Evolutionary conservation across 169 alveolate genomes (phyloP).

Genomic region (Eimeria maxima): DNA sequence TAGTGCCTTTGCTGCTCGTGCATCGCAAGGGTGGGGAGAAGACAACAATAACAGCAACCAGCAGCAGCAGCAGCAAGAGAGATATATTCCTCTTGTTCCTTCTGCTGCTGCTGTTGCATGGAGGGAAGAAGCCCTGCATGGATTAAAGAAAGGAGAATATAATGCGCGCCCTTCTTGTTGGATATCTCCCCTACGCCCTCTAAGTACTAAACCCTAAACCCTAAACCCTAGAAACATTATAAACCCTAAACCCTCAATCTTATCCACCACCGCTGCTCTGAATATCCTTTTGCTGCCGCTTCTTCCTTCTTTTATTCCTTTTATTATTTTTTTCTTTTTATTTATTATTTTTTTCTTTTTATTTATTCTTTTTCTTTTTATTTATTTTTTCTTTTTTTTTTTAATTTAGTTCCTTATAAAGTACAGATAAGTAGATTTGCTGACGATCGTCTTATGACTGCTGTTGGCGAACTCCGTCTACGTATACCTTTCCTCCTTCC

Average conservation of each 20-base stretch:
- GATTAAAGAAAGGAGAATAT: background rate
- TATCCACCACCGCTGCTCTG: no score
- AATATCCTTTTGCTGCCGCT: constrained; percentile 10
- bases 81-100: background rate
- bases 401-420: constrained; percentile 21
- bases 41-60: constrained; percentile 17
- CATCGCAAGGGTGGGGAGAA: constrained; percentile 11
- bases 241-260: no score
- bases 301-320: no score
- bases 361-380: no score
- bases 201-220: background rate
- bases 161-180: constrained; percentile 34
- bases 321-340: no score
- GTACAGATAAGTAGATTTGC: constrained; percentile 61
- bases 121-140: constrained; percentile 31
- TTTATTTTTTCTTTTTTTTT: background rate
- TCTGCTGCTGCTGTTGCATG: constrained; percentile 56
- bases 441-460: constrained; percentile 54
- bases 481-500: constrained; percentile 22
- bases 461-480: constrained; percentile 51
- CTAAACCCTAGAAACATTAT: no score
- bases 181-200: background rate
- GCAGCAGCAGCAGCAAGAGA: constrained; percentile 1
- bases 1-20: background rate
- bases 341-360: no score